Evolutionary conservation across 1,284 basidiomycete genomes (phyloP).

Genomic region (Ganoderma lingzhi): DNA sequence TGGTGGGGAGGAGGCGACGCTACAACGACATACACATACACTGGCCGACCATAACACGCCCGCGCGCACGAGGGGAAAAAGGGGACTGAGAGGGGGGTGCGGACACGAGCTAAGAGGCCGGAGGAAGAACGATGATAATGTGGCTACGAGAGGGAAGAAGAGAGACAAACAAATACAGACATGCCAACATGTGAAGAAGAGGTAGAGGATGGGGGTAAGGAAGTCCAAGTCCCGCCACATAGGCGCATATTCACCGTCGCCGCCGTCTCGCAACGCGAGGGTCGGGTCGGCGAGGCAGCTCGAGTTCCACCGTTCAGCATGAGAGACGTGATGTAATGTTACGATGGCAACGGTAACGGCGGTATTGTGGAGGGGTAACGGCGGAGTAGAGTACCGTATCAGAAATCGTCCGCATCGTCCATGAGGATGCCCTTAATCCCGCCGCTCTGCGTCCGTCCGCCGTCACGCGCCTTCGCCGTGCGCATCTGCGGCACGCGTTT

Average conservation of each 20-base stretch:
- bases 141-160: constrained; percentile 6
- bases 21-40: not conserved
- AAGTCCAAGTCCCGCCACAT: not conserved
- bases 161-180: constrained; percentile 12
- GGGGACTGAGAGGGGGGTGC: not conserved
- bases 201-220: not conserved
- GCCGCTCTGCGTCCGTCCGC: constrained; percentile 82
- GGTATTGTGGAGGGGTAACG: not conserved
- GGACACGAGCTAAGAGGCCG: not conserved
- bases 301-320: constrained; percentile 1
- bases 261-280: not conserved
- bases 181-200: constrained; percentile 12
- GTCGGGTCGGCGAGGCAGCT: not conserved
- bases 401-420: constrained; percentile 47
- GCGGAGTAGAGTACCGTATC: constrained; percentile 10
- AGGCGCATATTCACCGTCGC: constrained; percentile 5
- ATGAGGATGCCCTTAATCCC: constrained; percentile 70
- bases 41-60: not conserved
- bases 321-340: constrained; percentile 1
- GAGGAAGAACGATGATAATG: not conserved
- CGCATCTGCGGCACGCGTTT: constrained; percentile 61
- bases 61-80: not conserved
- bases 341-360: not conserved
- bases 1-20: not conserved
- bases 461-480: constrained; percentile 74